Evolutionary conservation across 257 asterid genomes (phyloP), one percentile per base, ranked within the genome.

Genomic region (Solanum virginianum): DNA sequence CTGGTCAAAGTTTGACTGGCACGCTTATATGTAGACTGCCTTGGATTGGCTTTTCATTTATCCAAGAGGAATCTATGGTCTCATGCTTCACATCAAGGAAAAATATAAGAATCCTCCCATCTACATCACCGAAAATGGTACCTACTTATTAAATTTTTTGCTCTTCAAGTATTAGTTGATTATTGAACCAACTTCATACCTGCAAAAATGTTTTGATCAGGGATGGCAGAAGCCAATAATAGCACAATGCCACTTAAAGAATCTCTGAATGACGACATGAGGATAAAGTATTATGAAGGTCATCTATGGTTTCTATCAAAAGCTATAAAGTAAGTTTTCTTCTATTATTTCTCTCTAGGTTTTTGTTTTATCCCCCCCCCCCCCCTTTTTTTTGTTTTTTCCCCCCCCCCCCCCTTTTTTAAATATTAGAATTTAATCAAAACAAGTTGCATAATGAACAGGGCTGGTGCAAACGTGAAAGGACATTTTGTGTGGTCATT

Each of bases 91-190:
- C 71, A 75, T 87, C 51, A 85, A 85, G 72, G 32, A 85, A 16
- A 87, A 87, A 45, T 87, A 87, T 59, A 87, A 85, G 16, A 87
- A 85, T 75, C 86, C 89, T 49, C 85, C 84, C 72, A 26, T 87
- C 68, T 87, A 81, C 69, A 87, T 87, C 79, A 87, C 88, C 1
- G 89, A 87, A 84, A 87, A 87, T 81, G 89, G 89, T 87, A 86
- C 66, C n/a, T 57, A 56, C 3, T 16, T 17, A 16, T 15, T 22
- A 1, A 22, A 60, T 10, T 15, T 60, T 60, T 60, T 22, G 7
- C 11, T 57, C 55, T 20, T 71, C 36, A 71, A 20, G 43, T 10
- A 41, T 43, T 8, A 57, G 65, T 36, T 36, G 60, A 55, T 20
- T 16, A 3, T 16, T 55, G 8, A 10, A 57, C 24, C 24, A 57